Percentiles rank a stretch among this genome's conserved stretches.
These are phyloP conservation scores for Colletotrichum sp. DNA, from an alignment of 2,329 filamentous ascomycete genomes.

Conservation along the genomic window DNA sequence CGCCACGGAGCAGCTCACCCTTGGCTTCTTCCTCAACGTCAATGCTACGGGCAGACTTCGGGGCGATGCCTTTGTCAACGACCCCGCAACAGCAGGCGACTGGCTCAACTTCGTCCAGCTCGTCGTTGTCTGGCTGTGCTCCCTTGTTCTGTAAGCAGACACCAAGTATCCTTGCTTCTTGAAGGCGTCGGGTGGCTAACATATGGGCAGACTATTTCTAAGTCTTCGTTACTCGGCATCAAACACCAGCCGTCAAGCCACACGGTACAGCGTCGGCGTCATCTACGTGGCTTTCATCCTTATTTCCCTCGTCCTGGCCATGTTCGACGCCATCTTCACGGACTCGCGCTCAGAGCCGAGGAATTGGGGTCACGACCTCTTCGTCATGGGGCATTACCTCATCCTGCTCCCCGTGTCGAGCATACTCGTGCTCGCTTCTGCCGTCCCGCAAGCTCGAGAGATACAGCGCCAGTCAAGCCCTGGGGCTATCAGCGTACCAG, in stretches of 20 bases:
- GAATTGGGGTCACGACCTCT: not conserved
- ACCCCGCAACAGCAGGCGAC: not conserved
- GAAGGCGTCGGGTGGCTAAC: not conserved
- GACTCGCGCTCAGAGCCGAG: not conserved
- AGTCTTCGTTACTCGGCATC: not conserved
- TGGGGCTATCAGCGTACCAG: not conserved
- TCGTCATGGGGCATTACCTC: not conserved
- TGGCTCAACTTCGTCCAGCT: slow-evolving; percentile 11
- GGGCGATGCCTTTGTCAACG: not conserved
- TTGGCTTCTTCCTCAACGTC: slow-evolving; percentile 1
- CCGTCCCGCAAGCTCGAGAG: not conserved
- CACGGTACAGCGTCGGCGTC: not conserved
- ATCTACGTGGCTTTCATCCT: not conserved
- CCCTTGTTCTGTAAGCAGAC: not conserved
- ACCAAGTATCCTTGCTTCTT: no score
- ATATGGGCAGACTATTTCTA: not conserved
- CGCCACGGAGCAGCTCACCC: not conserved
- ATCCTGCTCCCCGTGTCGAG: not conserved
- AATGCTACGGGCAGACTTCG: not conserved
- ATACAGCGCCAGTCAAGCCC: not conserved
- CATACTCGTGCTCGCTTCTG: not conserved
- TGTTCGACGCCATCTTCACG: not conserved
- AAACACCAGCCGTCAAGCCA: no score
- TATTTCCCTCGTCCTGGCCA: not conserved
- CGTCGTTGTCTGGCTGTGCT: not conserved